Percentiles rank a stretch among this genome's conserved stretches.
phyloP scores from a whole-genome alignment of 495 filamentous ascomycete genomes.

The Penicillium nucicola region DNA sequence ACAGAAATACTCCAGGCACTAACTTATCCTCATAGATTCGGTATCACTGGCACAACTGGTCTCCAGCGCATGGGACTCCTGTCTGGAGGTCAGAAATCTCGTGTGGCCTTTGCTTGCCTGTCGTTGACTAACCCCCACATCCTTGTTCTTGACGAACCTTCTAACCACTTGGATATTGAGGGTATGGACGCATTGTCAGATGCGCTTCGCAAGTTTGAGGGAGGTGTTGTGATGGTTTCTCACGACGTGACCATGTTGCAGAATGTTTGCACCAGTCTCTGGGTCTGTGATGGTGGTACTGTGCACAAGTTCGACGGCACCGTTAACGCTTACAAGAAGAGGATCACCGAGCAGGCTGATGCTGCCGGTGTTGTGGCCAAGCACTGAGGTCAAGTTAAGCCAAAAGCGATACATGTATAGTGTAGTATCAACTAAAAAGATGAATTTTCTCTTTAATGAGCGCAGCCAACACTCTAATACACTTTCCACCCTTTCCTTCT shows the following conservation, averaged over 20 bases:
- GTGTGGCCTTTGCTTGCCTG: constrained; percentile 94
- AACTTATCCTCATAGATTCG: constrained; percentile 54
- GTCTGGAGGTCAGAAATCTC: constrained; percentile 97
- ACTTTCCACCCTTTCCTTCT: too few species aligned
- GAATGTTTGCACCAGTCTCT: constrained; percentile 88
- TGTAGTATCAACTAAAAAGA: constrained; percentile 3
- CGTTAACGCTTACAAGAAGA: constrained; percentile 96
- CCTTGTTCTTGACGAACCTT: constrained; percentile 95
- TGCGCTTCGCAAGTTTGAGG: constrained; percentile 82
- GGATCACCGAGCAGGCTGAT: constrained; percentile 87
- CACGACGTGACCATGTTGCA: constrained; percentile 99
- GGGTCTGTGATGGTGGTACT: constrained; percentile 93
- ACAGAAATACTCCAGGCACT: constrained; percentile 1
- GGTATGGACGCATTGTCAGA: constrained; percentile 94
- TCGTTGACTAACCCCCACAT: constrained; percentile 94
- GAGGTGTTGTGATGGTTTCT: constrained; percentile 96
- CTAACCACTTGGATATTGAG: constrained; percentile 98
- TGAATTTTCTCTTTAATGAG: not conserved
- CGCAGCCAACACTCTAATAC: too few species aligned
- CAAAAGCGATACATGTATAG: not conserved
- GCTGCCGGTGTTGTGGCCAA: constrained; percentile 68
- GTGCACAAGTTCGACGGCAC: constrained; percentile 97
- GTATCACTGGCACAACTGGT: constrained; percentile 96
- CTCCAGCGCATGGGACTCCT: constrained; percentile 93
- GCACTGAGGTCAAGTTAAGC: constrained; percentile 33